phyloP scores from a whole-genome alignment of 768 basidiomycete species.

The Serpula lacrymans region DNA sequence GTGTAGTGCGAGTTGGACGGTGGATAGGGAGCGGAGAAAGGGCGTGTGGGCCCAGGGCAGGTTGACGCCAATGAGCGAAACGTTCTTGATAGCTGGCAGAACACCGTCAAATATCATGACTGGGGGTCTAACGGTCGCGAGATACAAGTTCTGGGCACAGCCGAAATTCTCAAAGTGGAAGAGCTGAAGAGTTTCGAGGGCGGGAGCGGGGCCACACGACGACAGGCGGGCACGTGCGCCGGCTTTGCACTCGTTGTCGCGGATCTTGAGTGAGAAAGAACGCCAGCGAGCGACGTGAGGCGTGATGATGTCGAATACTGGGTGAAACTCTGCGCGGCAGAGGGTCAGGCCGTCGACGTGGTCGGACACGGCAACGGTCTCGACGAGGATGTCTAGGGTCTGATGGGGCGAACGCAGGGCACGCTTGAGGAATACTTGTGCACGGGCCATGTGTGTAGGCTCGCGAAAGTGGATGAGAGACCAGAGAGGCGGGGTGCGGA shows the following conservation, averaged over 20 bases:
- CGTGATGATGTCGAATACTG: constrained; percentile 30
- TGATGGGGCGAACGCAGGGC: constrained; percentile 18
- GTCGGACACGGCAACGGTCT: constrained; percentile 49
- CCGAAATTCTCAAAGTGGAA: constrained; percentile 63
- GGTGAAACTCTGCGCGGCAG: constrained; percentile 46
- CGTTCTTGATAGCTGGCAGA: constrained; percentile 49
- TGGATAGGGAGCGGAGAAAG: constrained; percentile 45
- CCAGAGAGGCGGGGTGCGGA: constrained; percentile 52
- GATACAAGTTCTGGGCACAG: constrained; percentile 46
- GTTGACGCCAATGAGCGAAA: constrained; percentile 65
- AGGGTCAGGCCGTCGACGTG: constrained; percentile 49
- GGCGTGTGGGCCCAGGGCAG: constrained; percentile 53
- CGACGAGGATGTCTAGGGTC: constrained; percentile 51
- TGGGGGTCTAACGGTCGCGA: constrained; percentile 56
- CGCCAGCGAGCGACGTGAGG: constrained; percentile 53
- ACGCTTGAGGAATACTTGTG: constrained; percentile 41
- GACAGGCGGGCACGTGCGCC: constrained; percentile 48
- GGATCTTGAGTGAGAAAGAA: constrained; percentile 57
- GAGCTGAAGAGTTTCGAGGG: constrained; percentile 56
- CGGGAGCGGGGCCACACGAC: constrained; percentile 50
- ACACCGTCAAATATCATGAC: constrained; percentile 53
- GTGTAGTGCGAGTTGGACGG: constrained; percentile 60
- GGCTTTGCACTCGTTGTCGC: constrained; percentile 56
- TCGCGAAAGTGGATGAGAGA: constrained; percentile 52
- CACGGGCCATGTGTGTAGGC: constrained; percentile 46